Conservation (phyloP, 805 yeast genomes). For the Candida easanensis region DNA sequence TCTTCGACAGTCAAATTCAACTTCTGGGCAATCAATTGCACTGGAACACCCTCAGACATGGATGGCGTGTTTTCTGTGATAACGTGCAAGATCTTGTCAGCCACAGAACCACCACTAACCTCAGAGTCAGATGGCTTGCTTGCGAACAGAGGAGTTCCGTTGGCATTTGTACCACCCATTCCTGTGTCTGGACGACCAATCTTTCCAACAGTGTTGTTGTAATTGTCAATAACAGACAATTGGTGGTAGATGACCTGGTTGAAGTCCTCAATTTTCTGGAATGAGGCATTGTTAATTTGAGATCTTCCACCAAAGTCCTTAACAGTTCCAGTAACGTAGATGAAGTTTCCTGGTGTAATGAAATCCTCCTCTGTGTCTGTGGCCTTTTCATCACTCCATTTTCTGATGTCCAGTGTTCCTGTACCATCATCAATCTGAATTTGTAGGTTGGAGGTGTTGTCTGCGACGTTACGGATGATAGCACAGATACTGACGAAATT, state of each 20-base stretch:
- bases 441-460: conserved; percentile 52
- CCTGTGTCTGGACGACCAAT: conserved; percentile 5
- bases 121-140: conserved; percentile 35
- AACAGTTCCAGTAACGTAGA: conserved; percentile 54
- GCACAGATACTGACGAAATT: conserved; percentile 67
- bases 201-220: conserved; percentile 54
- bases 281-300: conserved; percentile 60
- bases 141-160: conserved; percentile 39
- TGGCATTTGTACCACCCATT: conserved; percentile 12
- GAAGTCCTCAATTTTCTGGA: conserved; percentile 56
- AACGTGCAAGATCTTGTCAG: conserved; percentile 47
- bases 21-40: conserved; percentile 55
- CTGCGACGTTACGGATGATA: conserved; percentile 61
- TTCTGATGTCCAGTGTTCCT: conserved; percentile 59
- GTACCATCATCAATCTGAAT: conserved; percentile 79
- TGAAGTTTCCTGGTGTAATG: conserved; percentile 51
- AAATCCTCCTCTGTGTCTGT: conserved; percentile 32
- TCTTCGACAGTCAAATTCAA: conserved; percentile 48
- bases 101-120: conserved; percentile 28
- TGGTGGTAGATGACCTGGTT: conserved; percentile 70
- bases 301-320: conserved; percentile 63
- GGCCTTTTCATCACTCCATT: conserved; percentile 52
- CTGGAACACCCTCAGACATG: conserved; percentile 78
- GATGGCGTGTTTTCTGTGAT: conserved; percentile 48
- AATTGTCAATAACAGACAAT: conserved; percentile 58